Base-by-base conservation (phyloP, 805 yeast genomes). In the Clavispora asparagi region DNA sequence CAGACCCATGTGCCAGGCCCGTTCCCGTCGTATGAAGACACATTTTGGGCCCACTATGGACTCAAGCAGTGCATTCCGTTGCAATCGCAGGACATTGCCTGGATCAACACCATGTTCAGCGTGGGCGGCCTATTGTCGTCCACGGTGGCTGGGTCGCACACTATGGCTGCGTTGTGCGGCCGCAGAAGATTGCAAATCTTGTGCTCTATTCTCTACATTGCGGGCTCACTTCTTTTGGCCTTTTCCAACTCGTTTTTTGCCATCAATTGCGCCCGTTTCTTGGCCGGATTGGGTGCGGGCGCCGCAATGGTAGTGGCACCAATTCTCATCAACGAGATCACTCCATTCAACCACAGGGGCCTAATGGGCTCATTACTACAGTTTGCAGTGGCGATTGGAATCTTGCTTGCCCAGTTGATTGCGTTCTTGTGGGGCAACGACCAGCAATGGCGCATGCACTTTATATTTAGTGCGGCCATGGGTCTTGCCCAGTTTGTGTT, bases 291-390 rank as follows among this genome's bases (percentile, higher is more conserved):
- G 14, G 74, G 65, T 4, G 71, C 74, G 4, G 76, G 75, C 3
- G 55, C 67, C 7, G 58, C 69, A 3, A 59, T 70, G 46, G 68
- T 69, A n/a, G 64, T 69, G 33, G 62, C 74, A 12, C 76, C 75
- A 6, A 63, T 71, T 38, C 55, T 70, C 41, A 59, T 71, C 43
- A 70, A 64, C 49, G 76, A 71, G 47, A 45, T 71, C 14, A 59
- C 76, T 0, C 74, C 76, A 0, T 51, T 61, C 11, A 67, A 65
- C 48, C 72, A 69, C 44, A 53, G 74, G 17, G 76, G 76, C n/a
- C 56, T 70, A 13, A 50, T 71, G 51, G 76, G 76, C 1, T 59
- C 73, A 2, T 53, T 70, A 30, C 55, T 65, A 35, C 76, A 70
- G 55, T 56, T 70, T 17, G 66, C 72, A 0, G 67, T 71, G 6